phyloP scores from a whole-genome alignment of 192 early-diverging fungal species.

The Linnemannia elongata region DNA sequence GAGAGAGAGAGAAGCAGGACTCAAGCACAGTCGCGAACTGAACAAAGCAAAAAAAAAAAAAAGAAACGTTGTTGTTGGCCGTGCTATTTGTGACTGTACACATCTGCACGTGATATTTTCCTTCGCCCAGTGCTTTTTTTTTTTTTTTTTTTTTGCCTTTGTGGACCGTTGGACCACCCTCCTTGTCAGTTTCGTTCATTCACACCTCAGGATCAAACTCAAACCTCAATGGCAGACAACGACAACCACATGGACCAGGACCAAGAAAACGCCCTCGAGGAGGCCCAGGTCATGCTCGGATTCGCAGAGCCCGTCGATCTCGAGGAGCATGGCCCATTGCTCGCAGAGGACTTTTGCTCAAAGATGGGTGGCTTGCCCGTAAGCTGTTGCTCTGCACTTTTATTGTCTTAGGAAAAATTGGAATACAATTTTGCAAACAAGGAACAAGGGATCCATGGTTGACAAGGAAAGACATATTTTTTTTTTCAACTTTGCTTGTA shows the following conservation, averaged over 20 bases:
- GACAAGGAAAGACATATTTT: background rate
- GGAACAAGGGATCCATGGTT: background rate
- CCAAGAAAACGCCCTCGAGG: background rate
- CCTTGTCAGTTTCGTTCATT: background rate
- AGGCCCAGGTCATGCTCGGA: conserved; percentile 68
- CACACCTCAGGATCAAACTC: background rate
- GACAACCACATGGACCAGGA: conserved; percentile 26
- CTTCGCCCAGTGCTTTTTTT: background rate
- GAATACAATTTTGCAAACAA: background rate
- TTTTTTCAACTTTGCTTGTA: conserved; percentile 18
- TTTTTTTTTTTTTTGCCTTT: background rate
- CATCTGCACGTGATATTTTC: background rate
- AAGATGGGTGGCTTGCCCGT: conserved; percentile 92
- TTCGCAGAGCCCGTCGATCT: conserved; percentile 78
- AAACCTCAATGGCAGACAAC: conserved; percentile 3
- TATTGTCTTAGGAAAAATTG: conserved; percentile 11
- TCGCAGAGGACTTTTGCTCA: conserved; percentile 78
- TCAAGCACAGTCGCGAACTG: background rate
- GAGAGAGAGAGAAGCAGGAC: background rate
- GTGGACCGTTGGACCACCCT: background rate
- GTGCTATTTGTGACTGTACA: background rate
- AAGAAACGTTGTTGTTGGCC: background rate
- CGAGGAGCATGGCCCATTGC: conserved; percentile 63
- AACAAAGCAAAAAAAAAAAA: background rate
- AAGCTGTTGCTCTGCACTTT: conserved; percentile 21